Evolutionary conservation across 345 rosid species (phyloP).

Genomic region (Arabidopsis thaliana): TAIR10.1 NC_003075.7:15077001-15077500

Average conservation of each 20-base stretch:
- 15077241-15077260: not conserved
- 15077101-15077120: not conserved
- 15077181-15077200: slow-evolving; percentile 18
- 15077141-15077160: slow-evolving; percentile 1
- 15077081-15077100: not conserved
- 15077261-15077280: not conserved
- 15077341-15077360: not conserved
- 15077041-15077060: not conserved
- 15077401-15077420: not conserved
- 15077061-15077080: slow-evolving; percentile 3
- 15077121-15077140: not conserved
- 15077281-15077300: not conserved
- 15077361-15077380: not conserved
- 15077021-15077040: slow-evolving; percentile 20
- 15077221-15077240: not conserved
- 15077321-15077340: slow-evolving; percentile 12
- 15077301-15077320: slow-evolving; percentile 8
- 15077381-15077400: not conserved
- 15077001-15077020: slow-evolving; percentile 7
- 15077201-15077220: not conserved
- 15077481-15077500: not conserved
- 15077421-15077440: slow-evolving; percentile 12
- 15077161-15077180: not conserved
- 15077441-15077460: slow-evolving; percentile 20
- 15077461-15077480: not conserved